These are phyloP conservation scores for Kurtzmaniella fragi DNA, from an alignment of 805 yeast genomes.

Conservation along the genomic window DNA sequence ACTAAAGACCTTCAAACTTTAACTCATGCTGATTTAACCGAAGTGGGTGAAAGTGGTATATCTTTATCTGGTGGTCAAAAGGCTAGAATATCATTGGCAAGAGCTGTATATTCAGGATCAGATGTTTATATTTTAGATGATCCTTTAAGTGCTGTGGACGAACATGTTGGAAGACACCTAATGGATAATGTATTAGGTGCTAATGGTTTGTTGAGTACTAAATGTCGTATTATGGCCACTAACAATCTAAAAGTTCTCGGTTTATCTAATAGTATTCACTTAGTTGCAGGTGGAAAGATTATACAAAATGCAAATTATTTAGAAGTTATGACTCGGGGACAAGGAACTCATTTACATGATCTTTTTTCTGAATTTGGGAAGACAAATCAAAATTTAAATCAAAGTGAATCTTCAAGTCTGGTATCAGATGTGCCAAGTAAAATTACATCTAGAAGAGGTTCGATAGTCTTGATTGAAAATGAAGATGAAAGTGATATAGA, in stretches of 20 bases:
- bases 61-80: slow-evolving; percentile 97
- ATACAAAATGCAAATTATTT: slow-evolving; percentile 61
- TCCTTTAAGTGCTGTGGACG: slow-evolving; percentile 94
- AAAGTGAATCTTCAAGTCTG: slow-evolving; percentile 26
- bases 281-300: slow-evolving; percentile 66
- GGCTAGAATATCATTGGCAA: slow-evolving; percentile 88
- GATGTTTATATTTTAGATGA: slow-evolving; percentile 90
- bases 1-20: slow-evolving; percentile 69
- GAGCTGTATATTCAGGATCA: slow-evolving; percentile 94
- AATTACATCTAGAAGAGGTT: slow-evolving; percentile 1
- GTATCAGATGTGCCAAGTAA: slow-evolving; percentile 24
- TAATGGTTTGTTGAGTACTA: slow-evolving; percentile 66
- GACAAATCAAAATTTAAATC: slow-evolving; percentile 20
- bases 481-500: slow-evolving; percentile 24
- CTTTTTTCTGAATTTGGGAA: slow-evolving; percentile 63
- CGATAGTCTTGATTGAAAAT: slow-evolving; percentile 20
- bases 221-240: slow-evolving; percentile 78
- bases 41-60: slow-evolving; percentile 96
- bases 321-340: slow-evolving; percentile 38
- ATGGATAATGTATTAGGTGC: slow-evolving; percentile 80
- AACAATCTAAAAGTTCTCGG: slow-evolving; percentile 79
- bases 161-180: slow-evolving; percentile 88
- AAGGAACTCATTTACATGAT: slow-evolving; percentile 45
- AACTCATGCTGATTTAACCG: slow-evolving; percentile 86
- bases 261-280: slow-evolving; percentile 63